Percentiles rank a stretch among this genome's conserved stretches.
Conservation (phyloP, 108 stramenopile genomes). For the Poteriospumella lacustris region DNA sequence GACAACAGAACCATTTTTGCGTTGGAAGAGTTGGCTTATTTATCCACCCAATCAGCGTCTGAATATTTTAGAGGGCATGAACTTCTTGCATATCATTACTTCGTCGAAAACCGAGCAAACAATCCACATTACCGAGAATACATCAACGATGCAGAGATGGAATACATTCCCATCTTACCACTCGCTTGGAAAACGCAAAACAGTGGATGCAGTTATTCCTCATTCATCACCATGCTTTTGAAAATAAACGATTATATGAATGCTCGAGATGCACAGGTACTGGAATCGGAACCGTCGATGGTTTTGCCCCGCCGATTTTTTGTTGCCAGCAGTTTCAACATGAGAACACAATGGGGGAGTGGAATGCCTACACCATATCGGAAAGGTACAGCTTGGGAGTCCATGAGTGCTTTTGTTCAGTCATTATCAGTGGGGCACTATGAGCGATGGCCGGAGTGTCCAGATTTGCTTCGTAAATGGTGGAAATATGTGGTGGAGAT, state of each 20-base stretch:
- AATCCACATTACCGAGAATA: not conserved
- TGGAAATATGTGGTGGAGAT: constrained; percentile 17
- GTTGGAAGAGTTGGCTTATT: not conserved
- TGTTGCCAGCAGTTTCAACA: not conserved
- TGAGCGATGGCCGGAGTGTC: constrained; percentile 9
- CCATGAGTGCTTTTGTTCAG: not conserved
- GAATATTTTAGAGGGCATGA: not conserved
- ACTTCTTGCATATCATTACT: not conserved
- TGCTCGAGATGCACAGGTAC: not conserved
- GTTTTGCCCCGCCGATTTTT: constrained; percentile 9
- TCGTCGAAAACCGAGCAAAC: not conserved
- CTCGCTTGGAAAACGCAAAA: not conserved
- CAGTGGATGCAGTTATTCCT: not conserved
- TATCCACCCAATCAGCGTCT: not conserved
- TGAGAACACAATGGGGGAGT: not conserved
- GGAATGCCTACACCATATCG: constrained; percentile 3
- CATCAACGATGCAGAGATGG: not conserved
- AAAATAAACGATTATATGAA: too few relatives aligned
- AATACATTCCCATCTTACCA: not conserved
- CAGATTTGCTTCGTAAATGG: constrained; percentile 18
- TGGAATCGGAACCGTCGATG: not conserved
- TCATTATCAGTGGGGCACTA: not conserved
- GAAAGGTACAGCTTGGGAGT: not conserved
- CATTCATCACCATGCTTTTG: too few relatives aligned
- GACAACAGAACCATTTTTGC: too few relatives aligned